These are phyloP conservation scores for Kazachstania viticola DNA, from an alignment of 805 yeast species.

Conservation along the genomic window DNA sequence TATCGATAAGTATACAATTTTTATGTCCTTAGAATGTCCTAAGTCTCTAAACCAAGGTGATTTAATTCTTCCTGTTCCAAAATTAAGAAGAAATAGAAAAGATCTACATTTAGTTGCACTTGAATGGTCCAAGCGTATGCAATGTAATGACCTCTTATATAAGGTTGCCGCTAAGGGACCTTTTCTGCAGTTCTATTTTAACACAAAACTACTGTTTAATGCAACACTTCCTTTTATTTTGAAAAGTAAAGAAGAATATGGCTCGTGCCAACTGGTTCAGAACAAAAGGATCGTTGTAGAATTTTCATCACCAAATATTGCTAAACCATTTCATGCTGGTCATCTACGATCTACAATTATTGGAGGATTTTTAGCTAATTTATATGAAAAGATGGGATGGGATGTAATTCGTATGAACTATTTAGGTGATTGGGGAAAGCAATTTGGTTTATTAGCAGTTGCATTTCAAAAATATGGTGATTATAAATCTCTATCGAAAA, in stretches of 20 bases:
- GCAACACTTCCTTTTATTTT: conserved; percentile 62
- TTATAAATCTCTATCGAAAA: conserved; percentile 52
- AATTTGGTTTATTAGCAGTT: conserved; percentile 88
- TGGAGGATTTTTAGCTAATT: conserved; percentile 86
- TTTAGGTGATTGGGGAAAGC: conserved; percentile 99
- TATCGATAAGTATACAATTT: conserved; percentile 58
- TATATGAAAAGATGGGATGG: conserved; percentile 86
- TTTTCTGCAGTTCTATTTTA: conserved; percentile 79
- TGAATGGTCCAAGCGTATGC: conserved; percentile 71
- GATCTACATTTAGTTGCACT: conserved; percentile 61
- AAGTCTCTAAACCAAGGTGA: conserved; percentile 83
- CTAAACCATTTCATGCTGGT: conserved; percentile 99
- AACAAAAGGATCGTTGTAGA: conserved; percentile 69
- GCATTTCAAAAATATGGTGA: conserved; percentile 80
- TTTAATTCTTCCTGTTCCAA: conserved; percentile 80
- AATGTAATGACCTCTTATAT: conserved; percentile 52
- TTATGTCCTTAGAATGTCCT: conserved; percentile 81
- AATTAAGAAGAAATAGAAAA: conserved; percentile 73
- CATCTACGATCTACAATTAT: conserved; percentile 93
- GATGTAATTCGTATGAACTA: conserved; percentile 82
- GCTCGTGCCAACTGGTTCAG: conserved; percentile 61
- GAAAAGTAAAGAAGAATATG: conserved; percentile 47
- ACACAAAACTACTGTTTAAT: conserved; percentile 51
- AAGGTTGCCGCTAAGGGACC: conserved; percentile 77
- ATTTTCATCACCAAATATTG: conserved; percentile 94